These are phyloP conservation scores for Leishmania major DNA, from an alignment of 208 protist genomes.

Conservation along the genomic window DNA sequence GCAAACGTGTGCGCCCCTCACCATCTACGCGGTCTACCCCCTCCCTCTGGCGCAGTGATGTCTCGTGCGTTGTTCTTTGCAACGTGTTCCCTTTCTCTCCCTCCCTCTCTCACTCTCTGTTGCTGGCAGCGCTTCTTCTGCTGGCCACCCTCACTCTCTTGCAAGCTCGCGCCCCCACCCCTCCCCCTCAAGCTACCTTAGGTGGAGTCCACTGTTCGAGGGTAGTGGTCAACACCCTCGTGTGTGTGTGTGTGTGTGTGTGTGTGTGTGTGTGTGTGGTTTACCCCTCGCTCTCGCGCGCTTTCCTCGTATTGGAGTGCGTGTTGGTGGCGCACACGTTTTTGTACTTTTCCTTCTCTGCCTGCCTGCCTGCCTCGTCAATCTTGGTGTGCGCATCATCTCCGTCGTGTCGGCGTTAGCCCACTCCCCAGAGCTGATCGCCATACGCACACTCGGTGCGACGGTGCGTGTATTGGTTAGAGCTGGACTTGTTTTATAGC, in stretches of 20 bases:
- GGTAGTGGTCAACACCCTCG: no score
- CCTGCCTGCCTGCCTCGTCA: background rate
- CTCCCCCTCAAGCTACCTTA: no score
- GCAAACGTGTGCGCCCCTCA: background rate
- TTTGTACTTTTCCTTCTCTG: background rate
- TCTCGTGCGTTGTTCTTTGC: background rate
- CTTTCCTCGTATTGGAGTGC: no score
- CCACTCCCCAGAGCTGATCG: background rate
- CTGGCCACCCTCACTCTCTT: no score
- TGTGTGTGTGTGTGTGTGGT: no score
- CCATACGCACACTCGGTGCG: background rate
- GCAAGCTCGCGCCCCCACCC: background rate
- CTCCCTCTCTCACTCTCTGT: background rate
- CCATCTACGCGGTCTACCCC: background rate
- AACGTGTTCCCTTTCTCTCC: background rate
- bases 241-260: no score
- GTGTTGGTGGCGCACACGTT: no score
- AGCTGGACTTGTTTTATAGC: no score
- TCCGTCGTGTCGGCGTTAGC: background rate
- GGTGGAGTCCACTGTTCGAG: no score
- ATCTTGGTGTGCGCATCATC: background rate
- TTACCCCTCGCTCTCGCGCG: no score
- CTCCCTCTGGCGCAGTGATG: no score
- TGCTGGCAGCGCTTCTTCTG: background rate
- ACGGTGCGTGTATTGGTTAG: no score